A percentile compares a stretch with the other conserved stretches of the same genome.
Conservation (phyloP, 176 grass and related monocot genomes). For the Bromus sterilis region DNA sequence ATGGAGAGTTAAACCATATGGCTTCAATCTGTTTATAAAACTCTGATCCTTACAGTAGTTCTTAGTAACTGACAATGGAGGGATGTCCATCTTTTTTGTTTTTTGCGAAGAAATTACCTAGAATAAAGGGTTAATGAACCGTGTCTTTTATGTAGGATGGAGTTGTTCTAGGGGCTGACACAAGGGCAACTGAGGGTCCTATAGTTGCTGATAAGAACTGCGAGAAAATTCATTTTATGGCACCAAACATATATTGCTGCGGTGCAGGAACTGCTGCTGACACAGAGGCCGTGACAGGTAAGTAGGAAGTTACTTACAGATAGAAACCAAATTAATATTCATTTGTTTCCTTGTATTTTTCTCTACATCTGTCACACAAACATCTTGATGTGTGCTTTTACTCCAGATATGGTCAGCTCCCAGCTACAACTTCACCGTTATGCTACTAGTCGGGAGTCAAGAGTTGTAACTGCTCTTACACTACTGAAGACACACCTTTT, state of each 20-base stretch:
- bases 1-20: background rate
- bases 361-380: background rate
- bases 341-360: constrained; percentile 11
- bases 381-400: constrained; percentile 6
- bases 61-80: background rate
- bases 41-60: background rate
- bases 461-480: constrained; percentile 84
- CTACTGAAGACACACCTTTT: constrained; percentile 93
- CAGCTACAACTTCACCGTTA: constrained; percentile 91
- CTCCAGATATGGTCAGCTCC: constrained; percentile 91
- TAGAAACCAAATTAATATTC: background rate
- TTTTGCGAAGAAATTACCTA: background rate
- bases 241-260: constrained; percentile 92
- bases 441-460: constrained; percentile 86
- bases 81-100: background rate
- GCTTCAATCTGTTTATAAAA: background rate
- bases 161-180: constrained; percentile 89
- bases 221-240: constrained; percentile 92
- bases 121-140: background rate
- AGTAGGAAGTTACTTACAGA: background rate
- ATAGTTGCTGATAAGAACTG: constrained; percentile 98
- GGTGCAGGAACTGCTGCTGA: constrained; percentile 94
- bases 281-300: constrained; percentile 75
- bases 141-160: constrained; percentile 65
- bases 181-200: constrained; percentile 90